Conservation (phyloP, 129 eudicot species). For the Mikania micrantha region DNA sequence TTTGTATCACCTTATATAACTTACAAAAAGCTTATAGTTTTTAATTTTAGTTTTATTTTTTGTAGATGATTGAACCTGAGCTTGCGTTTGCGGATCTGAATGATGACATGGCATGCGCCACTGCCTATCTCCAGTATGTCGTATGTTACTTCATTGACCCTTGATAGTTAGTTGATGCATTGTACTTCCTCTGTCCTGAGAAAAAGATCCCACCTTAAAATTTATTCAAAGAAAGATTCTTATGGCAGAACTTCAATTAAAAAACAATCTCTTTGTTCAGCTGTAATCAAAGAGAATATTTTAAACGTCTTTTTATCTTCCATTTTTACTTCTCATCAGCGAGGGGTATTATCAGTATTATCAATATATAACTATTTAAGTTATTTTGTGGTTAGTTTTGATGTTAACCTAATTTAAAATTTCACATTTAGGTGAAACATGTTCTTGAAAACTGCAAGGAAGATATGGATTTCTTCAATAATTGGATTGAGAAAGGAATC, state of each 20-base stretch:
- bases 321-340: not conserved
- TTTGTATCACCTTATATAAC: constrained; percentile 2
- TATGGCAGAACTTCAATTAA: not conserved
- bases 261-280: constrained; percentile 6
- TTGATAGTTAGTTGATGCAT: constrained; percentile 13
- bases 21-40: not conserved
- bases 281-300: not conserved
- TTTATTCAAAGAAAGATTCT: not conserved
- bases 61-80: constrained; percentile 99
- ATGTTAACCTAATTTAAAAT: not conserved
- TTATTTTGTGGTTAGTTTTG: not conserved
- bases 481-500: constrained; percentile 91
- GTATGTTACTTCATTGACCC: constrained; percentile 63
- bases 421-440: constrained; percentile 57
- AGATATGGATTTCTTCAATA: constrained; percentile 95
- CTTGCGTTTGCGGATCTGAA: constrained; percentile 94
- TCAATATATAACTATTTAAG: not conserved
- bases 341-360: not conserved
- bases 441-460: constrained; percentile 95
- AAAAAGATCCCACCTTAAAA: not conserved
- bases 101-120: constrained; percentile 99
- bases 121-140: constrained; percentile 99
- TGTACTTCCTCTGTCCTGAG: not conserved
- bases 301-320: not conserved
- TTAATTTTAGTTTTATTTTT: constrained; percentile 3